Percentiles rank a stretch among this genome's conserved stretches.
Conservation (phyloP, 2,329 filamentous ascomycete species). For the Neocucurbitaria cava region DNA sequence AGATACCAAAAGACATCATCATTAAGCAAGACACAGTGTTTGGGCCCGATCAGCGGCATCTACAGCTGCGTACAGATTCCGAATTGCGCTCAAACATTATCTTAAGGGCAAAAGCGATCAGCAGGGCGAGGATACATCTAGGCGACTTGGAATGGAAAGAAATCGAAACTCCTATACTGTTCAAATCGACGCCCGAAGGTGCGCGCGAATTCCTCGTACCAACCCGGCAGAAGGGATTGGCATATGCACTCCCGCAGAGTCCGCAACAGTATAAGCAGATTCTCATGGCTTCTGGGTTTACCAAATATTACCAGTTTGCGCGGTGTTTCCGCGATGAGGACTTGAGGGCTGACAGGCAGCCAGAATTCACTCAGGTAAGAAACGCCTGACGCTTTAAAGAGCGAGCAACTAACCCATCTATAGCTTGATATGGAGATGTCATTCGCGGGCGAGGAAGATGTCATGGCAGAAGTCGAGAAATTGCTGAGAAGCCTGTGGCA, state of each 20-base stretch:
- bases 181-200: conserved; percentile 97
- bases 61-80: conserved; percentile 80
- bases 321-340: conserved; percentile 97
- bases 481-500: conserved; percentile 65
- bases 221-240: conserved; percentile 74
- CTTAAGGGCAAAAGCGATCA: conserved; percentile 70
- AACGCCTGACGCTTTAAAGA: conserved; percentile 13
- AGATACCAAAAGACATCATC: conserved; percentile 77
- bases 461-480: conserved; percentile 67
- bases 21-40: conserved; percentile 78
- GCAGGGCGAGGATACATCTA: conserved; percentile 62
- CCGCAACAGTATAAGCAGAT: conserved; percentile 99
- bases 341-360: conserved; percentile 87
- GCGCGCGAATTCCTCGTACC: conserved; percentile 95
- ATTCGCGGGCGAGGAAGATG: conserved; percentile 75
- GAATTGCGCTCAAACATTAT: conserved; percentile 71
- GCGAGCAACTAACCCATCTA: conserved; percentile 7
- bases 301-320: conserved; percentile 89
- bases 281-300: conserved; percentile 87
- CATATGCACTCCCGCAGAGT: conserved; percentile 93
- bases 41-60: conserved; percentile 75
- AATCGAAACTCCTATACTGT: conserved; percentile 90
- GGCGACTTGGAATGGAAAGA: conserved; percentile 69
- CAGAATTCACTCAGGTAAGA: conserved; percentile 92
- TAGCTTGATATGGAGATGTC: conserved; percentile 93